Base-by-base conservation (phyloP, 2,329 filamentous ascomycete genomes). In the Raffaelea arxii region DNA sequence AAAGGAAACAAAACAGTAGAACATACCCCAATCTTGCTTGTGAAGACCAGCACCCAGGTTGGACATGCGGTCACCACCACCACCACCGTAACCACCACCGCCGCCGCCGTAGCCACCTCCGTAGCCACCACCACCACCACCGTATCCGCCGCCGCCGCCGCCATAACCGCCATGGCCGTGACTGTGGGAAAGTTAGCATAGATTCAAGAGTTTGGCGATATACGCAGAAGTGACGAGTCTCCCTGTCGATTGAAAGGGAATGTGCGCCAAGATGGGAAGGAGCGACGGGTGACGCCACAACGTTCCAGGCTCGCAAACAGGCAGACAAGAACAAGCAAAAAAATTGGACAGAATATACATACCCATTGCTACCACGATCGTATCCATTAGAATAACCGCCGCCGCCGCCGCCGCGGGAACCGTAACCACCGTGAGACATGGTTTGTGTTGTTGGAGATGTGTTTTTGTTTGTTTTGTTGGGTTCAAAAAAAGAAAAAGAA, bases 1-100 rank as follows among this genome's bases (percentile, higher is more conserved):
- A 7, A 6, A 37, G 35, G 7, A 14, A 37, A 7, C 7, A 18
- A 37, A n/a, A 18, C 35, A 18, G 16, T 6, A 53, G 50, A 48
- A 75, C 84, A 66, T 71, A 91, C 86, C 86, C 86, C 86, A 98
- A 53, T 81, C 75, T 62, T 95, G 92, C 60, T 84, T 80, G 72
- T 94, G 91, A 55, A 98, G 74, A 58, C 84, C 82, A 53, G 88
- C 77, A 58, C 92, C 92, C 53, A 98, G 86, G 65, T 84, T 83
- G 57, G 82, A 85, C 92, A 98, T 98, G 59, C 86, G 82, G 70
- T 98, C 92, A 65, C 91, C 90, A 55, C 88, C 86, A 55, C 77
- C 83, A 54, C 77, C 80, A 47, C 75, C 67, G 53, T 58, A 59
- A 37, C 60, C 61, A 35, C 61, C 61, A 39, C 59, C 59, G 37